Evolutionary conservation across 2,329 filamentous ascomycete genomes (phyloP).

Genomic region (Botrytis fabae): DNA sequence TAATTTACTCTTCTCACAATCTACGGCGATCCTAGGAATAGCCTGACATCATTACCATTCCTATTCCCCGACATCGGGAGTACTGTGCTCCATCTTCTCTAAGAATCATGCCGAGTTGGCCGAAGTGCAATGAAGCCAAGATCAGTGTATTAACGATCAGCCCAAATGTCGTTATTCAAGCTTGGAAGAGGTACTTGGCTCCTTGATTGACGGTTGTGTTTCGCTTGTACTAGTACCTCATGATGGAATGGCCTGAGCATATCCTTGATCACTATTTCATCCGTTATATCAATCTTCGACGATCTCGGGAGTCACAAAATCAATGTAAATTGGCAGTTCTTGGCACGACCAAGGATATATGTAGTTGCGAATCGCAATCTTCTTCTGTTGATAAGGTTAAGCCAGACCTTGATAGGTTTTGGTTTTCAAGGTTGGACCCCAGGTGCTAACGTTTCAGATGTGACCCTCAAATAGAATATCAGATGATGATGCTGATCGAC

Average conservation of each 20-base stretch:
- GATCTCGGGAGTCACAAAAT: neutral
- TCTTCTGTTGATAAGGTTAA: neutral
- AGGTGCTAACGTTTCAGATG: neutral
- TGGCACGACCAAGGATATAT: neutral
- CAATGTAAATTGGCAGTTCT: neutral
- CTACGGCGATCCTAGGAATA: neutral
- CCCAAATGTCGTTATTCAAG: neutral
- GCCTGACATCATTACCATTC: neutral
- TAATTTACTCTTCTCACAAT: neutral
- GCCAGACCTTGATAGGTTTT: neutral
- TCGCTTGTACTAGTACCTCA: neutral
- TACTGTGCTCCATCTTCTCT: neutral
- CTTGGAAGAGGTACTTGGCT: neutral
- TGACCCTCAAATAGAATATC: neutral
- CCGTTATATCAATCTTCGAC: neutral
- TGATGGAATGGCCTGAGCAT: neutral
- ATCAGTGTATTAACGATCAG: neutral
- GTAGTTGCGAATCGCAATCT: neutral
- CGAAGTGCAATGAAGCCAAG: neutral
- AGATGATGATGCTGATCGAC: conserved; percentile 4
- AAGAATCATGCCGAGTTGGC: neutral
- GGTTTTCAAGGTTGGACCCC: neutral
- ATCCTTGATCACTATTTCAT: neutral
- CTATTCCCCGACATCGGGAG: neutral
- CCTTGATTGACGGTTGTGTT: neutral